Evolutionary conservation across 2,329 filamentous ascomycete genomes (phyloP).

Genomic region (Septoria petroselini): DNA sequence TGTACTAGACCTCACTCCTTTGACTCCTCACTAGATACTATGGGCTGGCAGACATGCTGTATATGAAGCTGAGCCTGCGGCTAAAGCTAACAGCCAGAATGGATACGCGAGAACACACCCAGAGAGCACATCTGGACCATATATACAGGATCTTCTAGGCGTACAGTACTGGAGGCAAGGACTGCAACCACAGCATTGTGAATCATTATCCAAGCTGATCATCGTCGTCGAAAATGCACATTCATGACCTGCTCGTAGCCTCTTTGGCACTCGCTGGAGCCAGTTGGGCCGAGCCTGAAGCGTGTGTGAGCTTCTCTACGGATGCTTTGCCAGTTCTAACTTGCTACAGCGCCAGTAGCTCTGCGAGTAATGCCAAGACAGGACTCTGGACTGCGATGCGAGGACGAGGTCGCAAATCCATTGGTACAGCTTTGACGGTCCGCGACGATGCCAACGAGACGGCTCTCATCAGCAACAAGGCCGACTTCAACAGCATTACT

Average conservation of each 20-base stretch:
- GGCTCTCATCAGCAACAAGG: conserved; percentile 28
- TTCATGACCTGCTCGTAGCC: not conserved
- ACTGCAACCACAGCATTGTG: no score
- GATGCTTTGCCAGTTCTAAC: no score
- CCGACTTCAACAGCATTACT: conserved; percentile 19
- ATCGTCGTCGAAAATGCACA: not conserved
- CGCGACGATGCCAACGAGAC: conserved; percentile 31
- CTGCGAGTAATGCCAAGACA: not conserved
- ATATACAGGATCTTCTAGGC: not conserved
- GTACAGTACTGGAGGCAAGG: not conserved
- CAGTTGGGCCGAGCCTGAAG: not conserved
- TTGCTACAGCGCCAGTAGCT: no score
- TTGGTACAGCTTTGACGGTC: conserved; percentile 40
- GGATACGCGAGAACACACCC: not conserved
- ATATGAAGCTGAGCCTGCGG: not conserved
- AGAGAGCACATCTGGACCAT: not conserved
- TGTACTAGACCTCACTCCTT: not conserved
- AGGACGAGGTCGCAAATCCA: conserved; percentile 34
- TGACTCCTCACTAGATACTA: not conserved
- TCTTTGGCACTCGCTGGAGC: conserved; percentile 6
- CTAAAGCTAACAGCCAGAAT: not conserved
- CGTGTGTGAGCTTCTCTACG: not conserved
- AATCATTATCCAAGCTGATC: not conserved
- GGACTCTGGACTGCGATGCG: conserved; percentile 22
- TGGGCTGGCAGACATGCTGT: not conserved